Evolutionary conservation across 176 grass and related monocot genomes (phyloP).

Genomic region (Juncus effusus): DNA sequence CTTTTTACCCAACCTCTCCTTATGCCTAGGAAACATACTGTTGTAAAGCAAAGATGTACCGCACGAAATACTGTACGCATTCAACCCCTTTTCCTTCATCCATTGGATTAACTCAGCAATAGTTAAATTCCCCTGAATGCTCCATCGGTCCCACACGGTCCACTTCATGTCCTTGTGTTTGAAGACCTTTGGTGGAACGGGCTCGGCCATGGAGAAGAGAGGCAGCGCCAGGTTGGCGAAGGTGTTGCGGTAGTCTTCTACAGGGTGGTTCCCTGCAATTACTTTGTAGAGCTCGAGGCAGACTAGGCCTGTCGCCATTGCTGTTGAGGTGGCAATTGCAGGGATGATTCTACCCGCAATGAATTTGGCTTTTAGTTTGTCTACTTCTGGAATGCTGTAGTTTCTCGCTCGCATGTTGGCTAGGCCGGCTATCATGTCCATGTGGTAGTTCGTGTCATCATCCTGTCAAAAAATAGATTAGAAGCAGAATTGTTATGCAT

Average conservation of each 20-base stretch:
- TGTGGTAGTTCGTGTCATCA: slow-evolving; percentile 78
- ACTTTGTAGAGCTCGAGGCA: slow-evolving; percentile 95
- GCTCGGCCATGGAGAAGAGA: slow-evolving; percentile 58
- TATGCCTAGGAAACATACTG: slow-evolving; percentile 56
- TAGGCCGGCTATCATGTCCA: slow-evolving; percentile 70
- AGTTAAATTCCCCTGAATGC: slow-evolving; percentile 57
- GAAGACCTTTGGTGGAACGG: slow-evolving; percentile 47
- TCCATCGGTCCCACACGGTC: slow-evolving; percentile 78
- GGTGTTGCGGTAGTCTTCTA: slow-evolving; percentile 66
- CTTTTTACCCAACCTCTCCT: slow-evolving; percentile 61
- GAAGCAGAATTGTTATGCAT: too few species aligned
- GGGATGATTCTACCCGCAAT: slow-evolving; percentile 81
- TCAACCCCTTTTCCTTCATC: slow-evolving; percentile 56
- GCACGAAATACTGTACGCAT: slow-evolving; percentile 61
- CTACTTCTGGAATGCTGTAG: slow-evolving; percentile 63
- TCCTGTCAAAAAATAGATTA: slow-evolving; percentile 44
- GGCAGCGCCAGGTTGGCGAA: slow-evolving; percentile 71
- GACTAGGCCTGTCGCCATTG: slow-evolving; percentile 77
- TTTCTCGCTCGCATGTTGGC: slow-evolving; percentile 87
- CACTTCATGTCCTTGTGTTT: slow-evolving; percentile 56
- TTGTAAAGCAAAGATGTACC: slow-evolving; percentile 74
- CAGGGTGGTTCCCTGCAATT: slow-evolving; percentile 49
- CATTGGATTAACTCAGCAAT: slow-evolving; percentile 54
- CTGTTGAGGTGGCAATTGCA: slow-evolving; percentile 64
- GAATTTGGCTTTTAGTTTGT: slow-evolving; percentile 74